phyloP scores from a whole-genome alignment of 169 alveolate genomes.

The Besnoitia besnoiti region DNA sequence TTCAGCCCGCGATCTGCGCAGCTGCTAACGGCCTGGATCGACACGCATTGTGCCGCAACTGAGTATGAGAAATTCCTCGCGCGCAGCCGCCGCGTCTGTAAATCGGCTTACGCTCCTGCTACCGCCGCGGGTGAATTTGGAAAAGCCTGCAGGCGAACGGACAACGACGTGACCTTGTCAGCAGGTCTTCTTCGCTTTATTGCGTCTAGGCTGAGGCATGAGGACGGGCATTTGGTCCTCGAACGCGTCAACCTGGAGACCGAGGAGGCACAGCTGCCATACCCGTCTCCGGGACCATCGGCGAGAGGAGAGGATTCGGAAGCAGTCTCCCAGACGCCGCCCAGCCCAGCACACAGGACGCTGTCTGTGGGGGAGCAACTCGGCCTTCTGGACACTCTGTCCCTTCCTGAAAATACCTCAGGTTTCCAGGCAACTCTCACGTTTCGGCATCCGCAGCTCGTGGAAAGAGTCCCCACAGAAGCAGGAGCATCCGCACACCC shows the following conservation, averaged over 20 bases:
- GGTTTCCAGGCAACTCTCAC: not conserved
- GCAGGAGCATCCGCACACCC: not conserved
- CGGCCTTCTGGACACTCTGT: not conserved
- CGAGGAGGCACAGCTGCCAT: too few species aligned
- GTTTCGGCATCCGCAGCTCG: not conserved
- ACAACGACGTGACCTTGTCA: not conserved
- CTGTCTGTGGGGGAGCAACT: too few species aligned
- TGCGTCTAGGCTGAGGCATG: constrained; percentile 5
- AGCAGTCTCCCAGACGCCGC: too few species aligned
- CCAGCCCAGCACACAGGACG: too few species aligned
- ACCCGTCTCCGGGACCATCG: too few species aligned
- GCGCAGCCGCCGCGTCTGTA: not conserved
- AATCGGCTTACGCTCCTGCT: not conserved
- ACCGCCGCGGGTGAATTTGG: not conserved
- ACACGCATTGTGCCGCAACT: not conserved
- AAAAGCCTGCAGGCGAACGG: not conserved
- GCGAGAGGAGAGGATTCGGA: too few species aligned
- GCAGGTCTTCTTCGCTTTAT: not conserved
- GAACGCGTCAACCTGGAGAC: not conserved
- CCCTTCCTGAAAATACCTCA: not conserved
- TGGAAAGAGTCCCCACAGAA: not conserved
- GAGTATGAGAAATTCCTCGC: not conserved
- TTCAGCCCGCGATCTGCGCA: constrained; percentile 25
- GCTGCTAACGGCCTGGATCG: not conserved
- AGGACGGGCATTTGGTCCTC: not conserved